phyloP scores from a whole-genome alignment of 2,329 filamentous ascomycete species.

The Monosporascus sp. region DNA sequence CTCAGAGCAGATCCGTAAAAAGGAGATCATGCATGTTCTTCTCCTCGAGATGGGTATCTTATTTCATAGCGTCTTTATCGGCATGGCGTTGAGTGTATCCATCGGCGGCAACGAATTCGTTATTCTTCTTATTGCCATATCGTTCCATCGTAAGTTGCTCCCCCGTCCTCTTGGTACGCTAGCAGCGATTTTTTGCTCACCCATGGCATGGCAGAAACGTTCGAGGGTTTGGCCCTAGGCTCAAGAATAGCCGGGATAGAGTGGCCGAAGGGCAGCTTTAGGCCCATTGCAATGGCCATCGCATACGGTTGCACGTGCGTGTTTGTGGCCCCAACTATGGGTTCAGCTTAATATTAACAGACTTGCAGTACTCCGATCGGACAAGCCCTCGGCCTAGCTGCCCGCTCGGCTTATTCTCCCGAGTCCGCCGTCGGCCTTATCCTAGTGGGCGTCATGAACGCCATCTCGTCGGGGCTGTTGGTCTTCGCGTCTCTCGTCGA shows the following conservation, averaged over 20 bases:
- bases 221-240: slow-evolving; percentile 57
- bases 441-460: slow-evolving; percentile 70
- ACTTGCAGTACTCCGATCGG: slow-evolving; percentile 58
- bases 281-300: slow-evolving; percentile 53
- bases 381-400: slow-evolving; percentile 65
- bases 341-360: neutral
- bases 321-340: slow-evolving; percentile 12
- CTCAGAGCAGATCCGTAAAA: slow-evolving; percentile 31
- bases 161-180: neutral
- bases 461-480: slow-evolving; percentile 65
- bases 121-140: slow-evolving; percentile 49
- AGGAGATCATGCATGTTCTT: slow-evolving; percentile 53
- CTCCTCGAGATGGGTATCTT: slow-evolving; percentile 60
- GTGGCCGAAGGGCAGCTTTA: slow-evolving; percentile 34
- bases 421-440: slow-evolving; percentile 60
- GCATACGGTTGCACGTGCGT: slow-evolving; percentile 51
- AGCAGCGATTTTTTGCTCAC: too few relatives aligned
- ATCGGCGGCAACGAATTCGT: slow-evolving; percentile 42
- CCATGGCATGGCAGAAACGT: slow-evolving; percentile 30
- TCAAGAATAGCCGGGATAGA: slow-evolving; percentile 56
- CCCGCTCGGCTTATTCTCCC: slow-evolving; percentile 67
- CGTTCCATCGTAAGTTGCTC: slow-evolving; percentile 36
- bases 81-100: slow-evolving; percentile 51
- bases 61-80: slow-evolving; percentile 58
- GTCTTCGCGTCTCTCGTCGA: slow-evolving; percentile 69